These are phyloP conservation scores for Lizonia empirigonia DNA, from an alignment of 2,329 filamentous ascomycete genomes.

Conservation along the genomic window DNA sequence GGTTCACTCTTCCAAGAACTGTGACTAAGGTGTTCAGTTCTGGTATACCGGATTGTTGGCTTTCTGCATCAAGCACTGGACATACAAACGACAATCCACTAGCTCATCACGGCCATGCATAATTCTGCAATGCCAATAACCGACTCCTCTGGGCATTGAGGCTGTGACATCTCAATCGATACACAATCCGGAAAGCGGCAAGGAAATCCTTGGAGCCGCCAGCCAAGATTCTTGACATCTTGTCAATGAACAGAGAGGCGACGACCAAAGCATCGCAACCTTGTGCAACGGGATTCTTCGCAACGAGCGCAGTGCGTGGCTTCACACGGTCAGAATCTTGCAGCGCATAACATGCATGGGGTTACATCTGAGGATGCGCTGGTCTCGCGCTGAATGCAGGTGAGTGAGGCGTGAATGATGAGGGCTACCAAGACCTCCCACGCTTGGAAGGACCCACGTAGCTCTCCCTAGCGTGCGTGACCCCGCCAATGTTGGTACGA, in stretches of 20 bases:
- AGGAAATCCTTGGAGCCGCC: slow-evolving; percentile 36
- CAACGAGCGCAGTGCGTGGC: slow-evolving; percentile 5
- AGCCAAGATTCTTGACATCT: slow-evolving; percentile 43
- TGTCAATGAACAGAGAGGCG: slow-evolving; percentile 15
- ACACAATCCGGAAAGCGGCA: slow-evolving; percentile 29
- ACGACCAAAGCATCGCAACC: slow-evolving; percentile 5
- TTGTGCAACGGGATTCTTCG: slow-evolving; percentile 1
- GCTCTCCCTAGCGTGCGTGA: slow-evolving; percentile 35
- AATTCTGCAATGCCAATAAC: slow-evolving; percentile 25
- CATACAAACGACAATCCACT: background rate
- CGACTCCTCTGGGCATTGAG: slow-evolving; percentile 40
- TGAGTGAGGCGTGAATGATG: slow-evolving; percentile 28
- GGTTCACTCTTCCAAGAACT: background rate
- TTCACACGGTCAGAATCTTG: slow-evolving; percentile 10
- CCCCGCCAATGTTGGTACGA: slow-evolving; percentile 35
- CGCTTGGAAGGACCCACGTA: slow-evolving; percentile 38
- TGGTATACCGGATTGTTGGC: background rate
- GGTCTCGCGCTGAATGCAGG: slow-evolving; percentile 13
- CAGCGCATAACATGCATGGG: slow-evolving; percentile 14
- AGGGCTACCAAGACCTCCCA: slow-evolving; percentile 23
- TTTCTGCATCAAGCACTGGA: slow-evolving; percentile 1
- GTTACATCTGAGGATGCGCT: slow-evolving; percentile 1
- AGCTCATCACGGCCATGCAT: slow-evolving; percentile 5
- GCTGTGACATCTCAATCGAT: slow-evolving; percentile 27
- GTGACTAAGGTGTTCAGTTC: slow-evolving; percentile 8